phyloP scores from a whole-genome alignment of 371 early-diverging fungal species.

The Apophysomyces ossiformis region DNA sequence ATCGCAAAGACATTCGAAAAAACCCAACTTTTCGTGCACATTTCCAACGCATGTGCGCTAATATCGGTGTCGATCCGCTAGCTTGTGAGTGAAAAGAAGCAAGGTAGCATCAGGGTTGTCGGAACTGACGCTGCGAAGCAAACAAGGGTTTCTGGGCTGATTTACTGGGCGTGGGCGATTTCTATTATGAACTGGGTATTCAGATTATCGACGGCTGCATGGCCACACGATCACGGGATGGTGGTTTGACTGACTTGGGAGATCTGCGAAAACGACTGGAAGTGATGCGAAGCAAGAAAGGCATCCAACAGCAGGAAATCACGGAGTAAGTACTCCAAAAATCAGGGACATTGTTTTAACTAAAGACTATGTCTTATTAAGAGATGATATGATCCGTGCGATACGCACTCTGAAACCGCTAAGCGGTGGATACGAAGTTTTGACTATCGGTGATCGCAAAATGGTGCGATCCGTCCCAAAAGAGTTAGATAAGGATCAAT shows the following conservation, averaged over 20 bases:
- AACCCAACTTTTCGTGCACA: constrained; percentile 89
- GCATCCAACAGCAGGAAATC: constrained; percentile 41
- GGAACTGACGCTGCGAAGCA: constrained; percentile 51
- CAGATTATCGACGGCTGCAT: constrained; percentile 92
- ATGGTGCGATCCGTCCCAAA: constrained; percentile 91
- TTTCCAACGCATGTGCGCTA: constrained; percentile 92
- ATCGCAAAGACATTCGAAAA: constrained; percentile 87
- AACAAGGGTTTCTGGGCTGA: constrained; percentile 96
- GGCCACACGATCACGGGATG: constrained; percentile 80
- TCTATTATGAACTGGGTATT: constrained; percentile 94
- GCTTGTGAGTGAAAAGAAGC: constrained; percentile 65
- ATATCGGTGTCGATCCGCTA: constrained; percentile 95
- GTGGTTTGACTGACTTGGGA: constrained; percentile 86
- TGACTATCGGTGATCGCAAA: constrained; percentile 75
- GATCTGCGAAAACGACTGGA: constrained; percentile 77
- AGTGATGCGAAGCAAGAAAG: constrained; percentile 58
- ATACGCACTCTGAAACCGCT: constrained; percentile 86
- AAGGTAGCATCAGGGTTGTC: neutral
- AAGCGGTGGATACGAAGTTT: constrained; percentile 84
- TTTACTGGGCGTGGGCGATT: constrained; percentile 95
- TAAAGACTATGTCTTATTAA: constrained; percentile 13
- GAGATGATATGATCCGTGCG: constrained; percentile 86
- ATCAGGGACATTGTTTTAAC: neutral
- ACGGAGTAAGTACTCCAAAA: constrained; percentile 35
- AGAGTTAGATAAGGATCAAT: constrained; percentile 86